phyloP scores from a whole-genome alignment of 2,329 filamentous ascomycete genomes.

The Domatiomyces catenatus region DNA sequence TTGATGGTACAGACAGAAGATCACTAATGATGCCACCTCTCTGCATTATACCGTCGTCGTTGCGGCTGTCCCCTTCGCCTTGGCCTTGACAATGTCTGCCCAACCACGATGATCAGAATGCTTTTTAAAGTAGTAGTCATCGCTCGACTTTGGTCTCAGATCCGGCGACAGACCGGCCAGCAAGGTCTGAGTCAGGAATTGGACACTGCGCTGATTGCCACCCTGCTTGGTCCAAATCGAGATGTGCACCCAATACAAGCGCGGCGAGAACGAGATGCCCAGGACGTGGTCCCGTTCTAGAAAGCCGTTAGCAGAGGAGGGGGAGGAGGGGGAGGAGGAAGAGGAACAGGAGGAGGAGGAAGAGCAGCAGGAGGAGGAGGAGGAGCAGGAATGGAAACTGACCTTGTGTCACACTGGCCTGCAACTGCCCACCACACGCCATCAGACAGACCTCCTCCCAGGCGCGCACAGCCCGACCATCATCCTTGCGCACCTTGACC shows the following conservation, averaged over 20 bases:
- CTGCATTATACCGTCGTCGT: neutral
- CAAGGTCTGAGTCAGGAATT: slow-evolving; percentile 57
- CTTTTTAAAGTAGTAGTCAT: slow-evolving; percentile 58
- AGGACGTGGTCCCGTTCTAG: slow-evolving; percentile 70
- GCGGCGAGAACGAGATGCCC: slow-evolving; percentile 71
- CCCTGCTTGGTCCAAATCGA: slow-evolving; percentile 88
- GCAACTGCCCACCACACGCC: slow-evolving; percentile 22
- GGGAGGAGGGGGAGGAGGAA: neutral
- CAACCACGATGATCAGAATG: slow-evolving; percentile 77
- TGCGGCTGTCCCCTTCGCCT: neutral
- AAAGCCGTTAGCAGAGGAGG: neutral
- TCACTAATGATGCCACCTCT: neutral
- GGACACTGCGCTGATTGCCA: slow-evolving; percentile 62
- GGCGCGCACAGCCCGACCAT: slow-evolving; percentile 7
- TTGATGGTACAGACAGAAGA: neutral
- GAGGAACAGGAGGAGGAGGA: neutral
- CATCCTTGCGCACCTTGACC: slow-evolving; percentile 67
- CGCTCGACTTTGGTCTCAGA: slow-evolving; percentile 49
- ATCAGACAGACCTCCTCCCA: slow-evolving; percentile 18
- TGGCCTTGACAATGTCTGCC: slow-evolving; percentile 16
- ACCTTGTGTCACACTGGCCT: slow-evolving; percentile 63
- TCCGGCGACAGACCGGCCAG: slow-evolving; percentile 58
- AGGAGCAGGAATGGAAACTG: too few relatives aligned
- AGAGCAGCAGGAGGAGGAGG: too few relatives aligned
- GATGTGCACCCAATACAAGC: slow-evolving; percentile 78